These are phyloP conservation scores for Candida sanyaensis DNA, from an alignment of 1,139 yeast species.

Conservation along the genomic window DNA sequence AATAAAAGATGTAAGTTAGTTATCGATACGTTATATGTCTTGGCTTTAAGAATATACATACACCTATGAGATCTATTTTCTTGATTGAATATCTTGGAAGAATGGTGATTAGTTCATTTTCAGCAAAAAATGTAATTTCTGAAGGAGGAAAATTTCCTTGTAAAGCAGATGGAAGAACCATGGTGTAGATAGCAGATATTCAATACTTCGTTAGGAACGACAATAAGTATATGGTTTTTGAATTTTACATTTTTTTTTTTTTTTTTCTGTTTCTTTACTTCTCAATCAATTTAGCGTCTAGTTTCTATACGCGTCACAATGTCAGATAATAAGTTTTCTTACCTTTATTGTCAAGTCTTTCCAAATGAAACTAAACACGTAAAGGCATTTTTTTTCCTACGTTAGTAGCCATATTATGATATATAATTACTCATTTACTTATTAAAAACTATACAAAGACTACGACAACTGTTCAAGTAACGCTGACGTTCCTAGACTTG, in stretches of 20 bases:
- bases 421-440: not conserved
- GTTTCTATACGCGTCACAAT: too few relatives aligned
- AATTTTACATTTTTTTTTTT: too few relatives aligned
- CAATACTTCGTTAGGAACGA: not conserved
- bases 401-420: not conserved
- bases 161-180: conserved; percentile 66
- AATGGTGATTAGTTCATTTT: conserved; percentile 70
- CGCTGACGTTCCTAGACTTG: not conserved
- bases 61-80: conserved; percentile 63
- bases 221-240: too few relatives aligned
- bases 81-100: conserved; percentile 76
- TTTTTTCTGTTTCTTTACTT: too few relatives aligned
- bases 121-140: conserved; percentile 84
- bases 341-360: too few relatives aligned
- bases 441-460: not conserved
- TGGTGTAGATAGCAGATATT: conserved; percentile 18
- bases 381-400: too few relatives aligned
- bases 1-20: conserved; percentile 14
- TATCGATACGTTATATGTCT: not conserved
- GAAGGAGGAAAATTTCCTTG: conserved; percentile 67
- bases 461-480: not conserved
- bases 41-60: conserved; percentile 24
- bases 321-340: too few relatives aligned
- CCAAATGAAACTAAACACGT: too few relatives aligned
- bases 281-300: too few relatives aligned